Base-by-base conservation (phyloP, 306 rosid species). In the Glycine soja region DNA sequence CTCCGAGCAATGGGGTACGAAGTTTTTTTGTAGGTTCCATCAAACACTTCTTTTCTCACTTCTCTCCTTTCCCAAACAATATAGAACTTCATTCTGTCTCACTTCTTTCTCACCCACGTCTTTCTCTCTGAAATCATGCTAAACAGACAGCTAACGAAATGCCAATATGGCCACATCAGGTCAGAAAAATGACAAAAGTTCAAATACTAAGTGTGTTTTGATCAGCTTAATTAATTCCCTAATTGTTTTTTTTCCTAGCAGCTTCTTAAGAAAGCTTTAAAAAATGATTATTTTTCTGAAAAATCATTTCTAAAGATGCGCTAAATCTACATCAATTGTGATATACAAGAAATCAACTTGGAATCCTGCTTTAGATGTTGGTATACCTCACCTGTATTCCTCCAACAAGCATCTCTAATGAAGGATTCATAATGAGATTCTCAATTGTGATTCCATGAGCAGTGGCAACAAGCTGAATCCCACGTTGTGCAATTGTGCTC, bases 361-460 rank as follows among this genome's bases (percentile, higher is more conserved):
- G 24, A 69, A 66, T 59, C 47, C 11, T 34, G 52, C 40, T 56
- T 67, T 57, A 42, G 76, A 61, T 63, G 64, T 30, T 69, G 68
- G 56, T 30, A 61, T 63, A 77, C 6, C 81, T 80, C 82, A 95
- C 99, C 97, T 95, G 97, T 87, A 93, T 87, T 86, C 99, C 97
- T 72, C 99, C 99, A 74, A 95, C 94, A 42, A 95, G 96, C 99
- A 95, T 95, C 85, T 95, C 99, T 83, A 90, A 77, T 9, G 95
- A 92, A 70, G 98, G 99, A 82, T 91, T 95, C 90, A 89, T 95
- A 70, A 90, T 93, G 82, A 95, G 81, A 84, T 95, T 95, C 89
- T 93, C 97, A 61, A 95, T 95, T 66, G 97, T 95, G 83, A 95
- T 81, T 82, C 99, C 99, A 86, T 95, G 99, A 82, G 99, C 98